Evolutionary conservation across 495 filamentous ascomycete species (phyloP), one percentile per base, ranked within the genome.

Genomic region (Umbilicaria muhlenbergii): DNA sequence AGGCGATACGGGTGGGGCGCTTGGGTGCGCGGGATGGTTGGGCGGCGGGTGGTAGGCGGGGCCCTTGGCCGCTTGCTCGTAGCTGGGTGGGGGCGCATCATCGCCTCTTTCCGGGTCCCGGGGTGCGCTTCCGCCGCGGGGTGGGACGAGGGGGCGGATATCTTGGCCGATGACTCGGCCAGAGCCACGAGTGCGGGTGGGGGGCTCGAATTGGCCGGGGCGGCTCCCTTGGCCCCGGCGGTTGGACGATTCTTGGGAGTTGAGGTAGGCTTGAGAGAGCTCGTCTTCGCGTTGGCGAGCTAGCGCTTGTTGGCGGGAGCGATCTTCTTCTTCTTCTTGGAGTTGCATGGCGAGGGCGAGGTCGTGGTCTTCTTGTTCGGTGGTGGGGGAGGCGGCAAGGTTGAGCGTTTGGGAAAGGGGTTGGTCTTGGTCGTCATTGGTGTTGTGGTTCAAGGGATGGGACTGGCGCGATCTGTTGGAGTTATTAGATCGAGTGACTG

Each of bases 241-340:
- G 38, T 39, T 13, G 33, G 47, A 18, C 32, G 39, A 16, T 43
- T 43, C 10, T 34, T 36, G 14, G 13, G 48, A 35, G 40, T 38
- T 43, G 10, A 56, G 21, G 40, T 48, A 45, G 13, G 50, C 43
- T 34, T 47, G 47, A 6, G 54, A 56, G 18, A 63, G 54, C 33
- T 64, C 49, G 43, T 63, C 60, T 66, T 65, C 53, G 7, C 58
- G 57, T 11, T 64, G 66, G 2, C 59, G 58, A 12, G 58, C 53
- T 10, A 56, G 58, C 6, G 51, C 32, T 40, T 65, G 60, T 12
- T 61, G 63, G 8, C 73, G 68, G 42, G 81, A 71, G 2, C 71
- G 68, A 54, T 82, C 74, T 50, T 88, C 78, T 50, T 87, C 83
- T 54, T 89, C 83, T 50, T 89, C 84, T 56, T 89, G 84, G 3